Evolutionary conservation across 2,329 filamentous ascomycete species (phyloP), one percentile per base, ranked within the genome.

Genomic region (Phialophora macrospora): DNA sequence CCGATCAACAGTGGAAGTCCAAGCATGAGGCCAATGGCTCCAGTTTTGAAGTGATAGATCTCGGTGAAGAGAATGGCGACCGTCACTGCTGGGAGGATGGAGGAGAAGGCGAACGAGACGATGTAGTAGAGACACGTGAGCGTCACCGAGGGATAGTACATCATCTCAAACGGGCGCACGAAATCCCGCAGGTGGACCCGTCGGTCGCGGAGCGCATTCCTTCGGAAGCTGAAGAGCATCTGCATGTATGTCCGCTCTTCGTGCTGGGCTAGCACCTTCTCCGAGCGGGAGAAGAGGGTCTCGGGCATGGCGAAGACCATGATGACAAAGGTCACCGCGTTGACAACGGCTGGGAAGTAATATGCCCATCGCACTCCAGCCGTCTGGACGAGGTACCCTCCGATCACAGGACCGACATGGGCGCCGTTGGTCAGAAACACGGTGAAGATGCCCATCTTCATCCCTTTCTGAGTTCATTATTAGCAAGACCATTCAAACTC

Each of bases 101-200:
- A 67, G 22, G 68, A 70, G 26, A 68, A 58, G 11, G 70, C 72
- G 59, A 73, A 73, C 34, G 62, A 55, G 34, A 68, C 62, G 28
- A 54, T 63, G 62, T 74, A 74, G 63, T 73, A 74, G 4, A 73
- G n/a, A 3, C 56, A 63, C 7, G 72, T 68, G 14, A 74, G 58
- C n/a, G 70, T 41, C 34, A 74, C 70, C 14, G 63, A 56, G 14
- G 69, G 70, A 60, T 73, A 74, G 38, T 58, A 66, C 14, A 74
- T 69, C 72, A 74, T 73, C 55, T 59, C 41, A 62, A 74, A 71
- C 55, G 63, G 62, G 38, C 69, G 68, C 1, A 63, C 64, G 48
- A 73, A 74, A 48, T 74, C 72, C 54, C 64, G 57, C 11, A 70
- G 30, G 24, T 44, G 38, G 38, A 44, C 38, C 17, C 38, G 17